Evolutionary conservation across 257 asterid genomes (phyloP).

Genomic region (Salvia hispanica): DNA sequence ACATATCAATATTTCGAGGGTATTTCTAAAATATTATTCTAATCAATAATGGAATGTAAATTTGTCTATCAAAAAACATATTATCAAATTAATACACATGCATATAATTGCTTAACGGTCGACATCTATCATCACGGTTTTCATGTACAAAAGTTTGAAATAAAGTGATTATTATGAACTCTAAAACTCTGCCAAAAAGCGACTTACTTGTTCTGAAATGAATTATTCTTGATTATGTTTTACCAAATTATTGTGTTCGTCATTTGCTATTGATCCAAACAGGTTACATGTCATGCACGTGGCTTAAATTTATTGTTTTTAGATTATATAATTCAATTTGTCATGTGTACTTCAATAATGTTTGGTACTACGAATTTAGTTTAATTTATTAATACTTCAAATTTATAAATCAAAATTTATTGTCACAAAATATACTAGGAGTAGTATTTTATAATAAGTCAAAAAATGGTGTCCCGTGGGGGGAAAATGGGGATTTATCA

Average conservation of each 20-base stretch:
- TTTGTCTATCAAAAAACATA: background rate
- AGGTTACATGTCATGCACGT: conserved; percentile 2
- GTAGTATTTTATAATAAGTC: background rate
- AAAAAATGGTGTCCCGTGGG: background rate
- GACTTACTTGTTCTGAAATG: background rate
- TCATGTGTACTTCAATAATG: background rate
- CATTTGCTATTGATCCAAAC: background rate
- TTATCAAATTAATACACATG: background rate
- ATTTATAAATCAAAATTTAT: background rate
- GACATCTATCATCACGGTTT: conserved; percentile 11
- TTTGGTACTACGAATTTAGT: background rate
- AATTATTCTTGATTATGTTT: background rate
- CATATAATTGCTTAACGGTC: background rate
- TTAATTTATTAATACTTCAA: too few species aligned
- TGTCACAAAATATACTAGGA: too few species aligned
- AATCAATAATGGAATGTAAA: background rate
- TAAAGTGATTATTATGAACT: conserved; percentile 10
- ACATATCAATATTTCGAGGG: too few species aligned
- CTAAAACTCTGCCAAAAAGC: background rate
- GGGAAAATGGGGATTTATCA: background rate
- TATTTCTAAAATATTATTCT: background rate
- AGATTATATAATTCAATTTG: background rate
- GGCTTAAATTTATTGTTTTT: conserved; percentile 1
- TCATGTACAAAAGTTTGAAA: background rate
- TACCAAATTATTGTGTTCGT: background rate